Percentiles rank a stretch among this genome's conserved stretches.
Evolutionary conservation across 306 rosid genomes (phyloP).

Genomic region (Cicer bijugum): DNA sequence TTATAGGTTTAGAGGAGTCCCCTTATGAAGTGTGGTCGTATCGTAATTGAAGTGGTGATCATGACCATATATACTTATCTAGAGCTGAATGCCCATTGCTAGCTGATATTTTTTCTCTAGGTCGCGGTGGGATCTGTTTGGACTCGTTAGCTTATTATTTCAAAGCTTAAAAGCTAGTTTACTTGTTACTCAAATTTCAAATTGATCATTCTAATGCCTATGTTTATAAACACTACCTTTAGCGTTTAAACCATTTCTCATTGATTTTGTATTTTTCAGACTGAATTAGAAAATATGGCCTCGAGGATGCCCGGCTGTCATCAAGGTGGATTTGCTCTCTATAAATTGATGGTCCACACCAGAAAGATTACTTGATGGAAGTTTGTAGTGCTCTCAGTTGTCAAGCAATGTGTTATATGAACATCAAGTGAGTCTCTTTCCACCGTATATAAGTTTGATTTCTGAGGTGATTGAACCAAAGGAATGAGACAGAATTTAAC

Average conservation of each 20-base stretch:
- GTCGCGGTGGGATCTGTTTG: background rate
- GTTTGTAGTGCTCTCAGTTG: slow-evolving; percentile 30
- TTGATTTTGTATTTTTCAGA: slow-evolving; percentile 57
- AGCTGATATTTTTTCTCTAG: background rate
- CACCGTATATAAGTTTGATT: slow-evolving; percentile 17
- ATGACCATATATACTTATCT: background rate
- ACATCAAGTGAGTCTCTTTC: slow-evolving; percentile 19
- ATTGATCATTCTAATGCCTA: slow-evolving; percentile 12
- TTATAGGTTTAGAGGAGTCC: slow-evolving; percentile 17
- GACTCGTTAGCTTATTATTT: background rate
- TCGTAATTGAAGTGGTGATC: slow-evolving; percentile 22
- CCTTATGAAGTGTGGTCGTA: background rate
- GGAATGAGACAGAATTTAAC: slow-evolving; percentile 11
- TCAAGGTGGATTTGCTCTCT: slow-evolving; percentile 84
- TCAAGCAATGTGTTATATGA: slow-evolving; percentile 22
- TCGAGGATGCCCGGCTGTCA: slow-evolving; percentile 95
- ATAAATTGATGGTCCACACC: slow-evolving; percentile 71
- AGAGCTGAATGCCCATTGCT: slow-evolving; percentile 16
- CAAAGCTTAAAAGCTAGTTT: background rate
- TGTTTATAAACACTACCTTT: slow-evolving; percentile 1
- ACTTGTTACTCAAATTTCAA: slow-evolving; percentile 13
- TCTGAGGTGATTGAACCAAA: slow-evolving; percentile 21
- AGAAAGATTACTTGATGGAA: slow-evolving; percentile 52
- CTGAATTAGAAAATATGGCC: slow-evolving; percentile 70
- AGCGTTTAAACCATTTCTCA: slow-evolving; percentile 37